Base-by-base conservation (phyloP, 2,329 filamentous ascomycete species). In the Metarhizium sp. region DNA sequence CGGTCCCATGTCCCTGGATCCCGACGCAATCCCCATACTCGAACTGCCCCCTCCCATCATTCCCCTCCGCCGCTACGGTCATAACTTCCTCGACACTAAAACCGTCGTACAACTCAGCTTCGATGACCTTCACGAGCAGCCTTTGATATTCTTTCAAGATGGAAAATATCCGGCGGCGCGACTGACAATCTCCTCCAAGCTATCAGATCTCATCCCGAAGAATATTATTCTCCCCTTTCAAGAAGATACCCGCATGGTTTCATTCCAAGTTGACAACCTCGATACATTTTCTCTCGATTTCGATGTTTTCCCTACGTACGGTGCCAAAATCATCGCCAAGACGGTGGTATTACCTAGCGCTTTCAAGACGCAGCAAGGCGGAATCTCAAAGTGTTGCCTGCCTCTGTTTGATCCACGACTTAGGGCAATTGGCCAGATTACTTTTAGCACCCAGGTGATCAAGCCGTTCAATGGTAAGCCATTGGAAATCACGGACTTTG, bases 31-130 rank as follows among this genome's bases (percentile, higher is more conserved):
- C 55, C 94, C 94, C 2, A 84, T 91, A 60, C 84, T 99, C 36
- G 92, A 92, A 62, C 78, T 99, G 13, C 94, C 94, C 25, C 94
- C 94, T 20, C 94, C 94, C 0, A 97, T 99, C 60, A 96, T 99
- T 61, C 94, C 94, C 0, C 78, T 97, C 50, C 84, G 94, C 62
- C 83, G 94, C 63, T 99, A 99, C 64, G 94, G 94, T 16, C 94
- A 99, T 74, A 99, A 97, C 71, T 99, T 99, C 77, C 78, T 99
- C 40, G 94, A 99, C 66, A 96, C 90, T 34, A 99, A 97, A 74
- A 95, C 92, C 0, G 95, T 96, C 60, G 85, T 99, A 13, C 90
- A 96, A 64, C 87, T 99, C 60, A 90, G 81, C 62, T 97, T 99
- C 64, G 90, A 92, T 52, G 86, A 87, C 58, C 76, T 82, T 30